Conservation (phyloP, 768 basidiomycete genomes). For the Amanita pseudoporphyria region DNA sequence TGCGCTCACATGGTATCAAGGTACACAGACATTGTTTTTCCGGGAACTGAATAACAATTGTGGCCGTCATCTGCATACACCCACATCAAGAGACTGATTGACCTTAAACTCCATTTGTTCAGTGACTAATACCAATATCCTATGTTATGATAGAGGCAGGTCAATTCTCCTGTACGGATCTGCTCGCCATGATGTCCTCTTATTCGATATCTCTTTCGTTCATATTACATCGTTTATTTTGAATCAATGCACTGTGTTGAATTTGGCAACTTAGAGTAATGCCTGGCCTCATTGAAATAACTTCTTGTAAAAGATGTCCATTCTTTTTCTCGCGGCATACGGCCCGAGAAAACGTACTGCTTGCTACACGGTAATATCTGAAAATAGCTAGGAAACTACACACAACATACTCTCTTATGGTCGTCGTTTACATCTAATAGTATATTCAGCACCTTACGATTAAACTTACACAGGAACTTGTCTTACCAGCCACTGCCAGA, state of each 20-base stretch:
- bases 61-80: conserved; percentile 85
- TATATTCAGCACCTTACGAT: not conserved
- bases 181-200: conserved; percentile 3
- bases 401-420: not conserved
- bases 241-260: conserved; percentile 12
- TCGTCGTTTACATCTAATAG: conserved; percentile 12
- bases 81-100: conserved; percentile 61
- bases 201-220: conserved; percentile 4
- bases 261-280: conserved; percentile 12
- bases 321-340: not conserved
- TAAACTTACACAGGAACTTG: conserved; percentile 7
- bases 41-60: not conserved
- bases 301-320: conserved; percentile 1
- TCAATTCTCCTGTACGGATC: not conserved
- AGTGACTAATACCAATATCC: conserved; percentile 4
- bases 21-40: conserved; percentile 23
- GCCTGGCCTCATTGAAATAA: not conserved
- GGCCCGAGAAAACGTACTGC: not conserved
- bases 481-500: conserved; percentile 78
- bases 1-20: conserved; percentile 86
- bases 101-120: not conserved
- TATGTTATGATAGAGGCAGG: not conserved
- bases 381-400: not conserved
- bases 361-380: not conserved
- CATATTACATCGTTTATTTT: conserved; percentile 5